phyloP scores from a whole-genome alignment of 371 early-diverging fungal species.

The Smittium mucronatum region DNA sequence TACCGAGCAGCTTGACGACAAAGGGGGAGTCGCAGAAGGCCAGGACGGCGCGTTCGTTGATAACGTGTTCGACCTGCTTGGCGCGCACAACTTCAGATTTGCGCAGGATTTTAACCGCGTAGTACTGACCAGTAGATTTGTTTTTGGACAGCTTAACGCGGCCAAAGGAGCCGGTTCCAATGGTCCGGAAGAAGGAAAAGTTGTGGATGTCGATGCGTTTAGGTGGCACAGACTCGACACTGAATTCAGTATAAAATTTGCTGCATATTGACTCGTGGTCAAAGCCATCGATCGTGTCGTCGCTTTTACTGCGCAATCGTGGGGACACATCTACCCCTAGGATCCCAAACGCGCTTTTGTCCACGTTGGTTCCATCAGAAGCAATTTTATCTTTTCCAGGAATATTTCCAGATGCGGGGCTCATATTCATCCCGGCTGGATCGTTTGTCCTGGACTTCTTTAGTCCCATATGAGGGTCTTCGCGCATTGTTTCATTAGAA shows the following conservation, averaged over 20 bases:
- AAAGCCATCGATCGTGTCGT: background rate
- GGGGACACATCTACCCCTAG: background rate
- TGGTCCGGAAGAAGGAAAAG: constrained; percentile 54
- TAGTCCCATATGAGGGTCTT: too few relatives aligned
- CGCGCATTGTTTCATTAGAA: too few relatives aligned
- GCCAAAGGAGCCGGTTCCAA: constrained; percentile 98
- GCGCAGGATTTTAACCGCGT: constrained; percentile 95
- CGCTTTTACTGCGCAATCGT: background rate
- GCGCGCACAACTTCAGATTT: constrained; percentile 87
- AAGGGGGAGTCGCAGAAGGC: constrained; percentile 82
- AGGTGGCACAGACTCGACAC: background rate
- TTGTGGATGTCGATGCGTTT: constrained; percentile 40
- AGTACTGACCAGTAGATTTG: constrained; percentile 43
- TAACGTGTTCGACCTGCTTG: constrained; percentile 95
- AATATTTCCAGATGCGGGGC: too few relatives aligned
- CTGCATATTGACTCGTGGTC: background rate
- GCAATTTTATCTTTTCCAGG: too few relatives aligned
- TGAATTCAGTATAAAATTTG: background rate
- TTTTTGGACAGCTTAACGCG: constrained; percentile 86
- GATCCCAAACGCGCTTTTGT: background rate
- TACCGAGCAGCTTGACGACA: constrained; percentile 83
- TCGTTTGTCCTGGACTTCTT: too few relatives aligned
- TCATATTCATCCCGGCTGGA: too few relatives aligned
- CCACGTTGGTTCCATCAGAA: too few relatives aligned
- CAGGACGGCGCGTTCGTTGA: constrained; percentile 90